Evolutionary conservation across 805 yeast species (phyloP).

Genomic region (Metschnikowia shivogae): DNA sequence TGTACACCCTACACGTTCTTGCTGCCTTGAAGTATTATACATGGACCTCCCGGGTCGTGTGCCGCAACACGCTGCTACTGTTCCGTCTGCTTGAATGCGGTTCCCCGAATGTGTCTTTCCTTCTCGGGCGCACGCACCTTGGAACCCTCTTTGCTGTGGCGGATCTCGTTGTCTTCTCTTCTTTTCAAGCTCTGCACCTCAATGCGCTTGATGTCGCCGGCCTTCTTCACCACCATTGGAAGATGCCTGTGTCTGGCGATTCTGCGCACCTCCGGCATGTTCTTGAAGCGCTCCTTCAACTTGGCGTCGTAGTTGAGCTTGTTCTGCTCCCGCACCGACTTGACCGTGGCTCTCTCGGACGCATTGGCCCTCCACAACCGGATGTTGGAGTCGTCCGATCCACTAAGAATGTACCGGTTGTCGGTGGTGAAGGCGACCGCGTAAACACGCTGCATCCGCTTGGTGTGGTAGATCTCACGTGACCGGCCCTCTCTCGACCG

Average conservation of each 20-base stretch:
- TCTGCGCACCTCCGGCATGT: constrained; percentile 94
- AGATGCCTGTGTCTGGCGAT: constrained; percentile 90
- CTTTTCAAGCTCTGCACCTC: constrained; percentile 73
- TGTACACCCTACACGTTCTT: too few relatives aligned
- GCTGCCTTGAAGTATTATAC: background rate
- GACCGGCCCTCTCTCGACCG: constrained; percentile 81
- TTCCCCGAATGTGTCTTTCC: constrained; percentile 80
- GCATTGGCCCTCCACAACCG: constrained; percentile 91
- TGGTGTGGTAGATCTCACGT: constrained; percentile 92
- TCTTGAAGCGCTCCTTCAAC: constrained; percentile 84
- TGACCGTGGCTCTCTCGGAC: constrained; percentile 76
- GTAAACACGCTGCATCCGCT: constrained; percentile 95
- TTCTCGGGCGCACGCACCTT: constrained; percentile 66
- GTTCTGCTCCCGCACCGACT: constrained; percentile 72
- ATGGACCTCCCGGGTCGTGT: background rate
- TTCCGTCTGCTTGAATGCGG: constrained; percentile 54
- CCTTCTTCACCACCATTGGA: constrained; percentile 83
- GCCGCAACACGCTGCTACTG: background rate
- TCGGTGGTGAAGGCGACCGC: constrained; percentile 84
- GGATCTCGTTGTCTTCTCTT: constrained; percentile 78
- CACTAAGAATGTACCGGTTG: constrained; percentile 78
- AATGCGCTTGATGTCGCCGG: constrained; percentile 74
- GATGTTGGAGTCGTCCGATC: constrained; percentile 95
- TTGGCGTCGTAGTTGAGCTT: constrained; percentile 89
- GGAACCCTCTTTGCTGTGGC: constrained; percentile 64